Evolutionary conservation across 805 yeast genomes (phyloP).

Genomic region (Metschnikowia cerradonensis): DNA sequence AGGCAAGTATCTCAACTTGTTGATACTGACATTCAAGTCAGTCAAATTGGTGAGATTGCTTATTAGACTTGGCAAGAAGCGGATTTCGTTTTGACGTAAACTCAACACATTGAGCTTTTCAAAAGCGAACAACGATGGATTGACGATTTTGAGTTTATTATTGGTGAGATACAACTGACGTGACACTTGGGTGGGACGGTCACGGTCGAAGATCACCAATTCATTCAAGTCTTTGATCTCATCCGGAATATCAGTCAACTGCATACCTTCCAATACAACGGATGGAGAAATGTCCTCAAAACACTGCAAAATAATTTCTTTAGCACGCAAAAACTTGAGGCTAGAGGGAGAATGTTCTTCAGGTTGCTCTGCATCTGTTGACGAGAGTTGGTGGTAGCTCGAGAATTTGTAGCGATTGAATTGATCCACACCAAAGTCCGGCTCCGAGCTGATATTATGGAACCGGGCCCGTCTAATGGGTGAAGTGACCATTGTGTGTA

Average conservation of each 20-base stretch:
- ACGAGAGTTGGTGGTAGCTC: slow-evolving; percentile 24
- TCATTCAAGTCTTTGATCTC: slow-evolving; percentile 56
- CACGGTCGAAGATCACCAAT: slow-evolving; percentile 40
- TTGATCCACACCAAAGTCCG: slow-evolving; percentile 50
- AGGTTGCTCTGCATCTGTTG: slow-evolving; percentile 28
- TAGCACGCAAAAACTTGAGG: slow-evolving; percentile 26
- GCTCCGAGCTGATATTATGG: slow-evolving; percentile 27
- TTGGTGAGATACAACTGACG: slow-evolving; percentile 50
- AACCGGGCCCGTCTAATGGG: slow-evolving; percentile 1
- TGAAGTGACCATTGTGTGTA: slow-evolving; percentile 7
- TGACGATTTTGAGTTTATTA: slow-evolving; percentile 45
- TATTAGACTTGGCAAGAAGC: slow-evolving; percentile 19
- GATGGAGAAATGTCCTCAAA: slow-evolving; percentile 46
- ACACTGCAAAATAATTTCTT: slow-evolving; percentile 39
- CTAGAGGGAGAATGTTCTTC: slow-evolving; percentile 6
- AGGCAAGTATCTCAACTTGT: slow-evolving; percentile 50
- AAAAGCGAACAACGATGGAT: slow-evolving; percentile 49
- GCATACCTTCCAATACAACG: slow-evolving; percentile 47
- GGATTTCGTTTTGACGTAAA: slow-evolving; percentile 42
- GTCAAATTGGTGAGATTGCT: slow-evolving; percentile 31
- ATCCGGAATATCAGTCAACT: slow-evolving; percentile 49
- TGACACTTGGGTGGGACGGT: slow-evolving; percentile 19
- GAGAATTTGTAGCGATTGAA: slow-evolving; percentile 39
- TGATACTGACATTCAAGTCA: slow-evolving; percentile 50
- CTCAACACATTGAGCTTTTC: slow-evolving; percentile 49